Evolutionary conservation across 2,329 filamentous ascomycete species (phyloP).

Genomic region (Paraphoma sp.): DNA sequence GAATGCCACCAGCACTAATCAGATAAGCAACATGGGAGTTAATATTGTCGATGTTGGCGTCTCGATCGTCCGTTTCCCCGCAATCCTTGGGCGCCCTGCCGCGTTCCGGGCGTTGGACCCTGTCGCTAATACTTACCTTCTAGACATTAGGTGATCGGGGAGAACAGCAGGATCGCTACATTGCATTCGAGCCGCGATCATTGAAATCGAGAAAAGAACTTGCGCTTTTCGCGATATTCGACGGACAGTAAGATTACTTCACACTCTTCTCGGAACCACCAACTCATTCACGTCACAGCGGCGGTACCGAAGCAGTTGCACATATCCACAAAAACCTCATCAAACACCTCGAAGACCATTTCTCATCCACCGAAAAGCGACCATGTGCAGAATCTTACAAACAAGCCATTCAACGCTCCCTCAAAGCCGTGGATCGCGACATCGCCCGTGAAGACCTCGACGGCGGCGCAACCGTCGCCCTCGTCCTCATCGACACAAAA

Average conservation of each 20-base stretch:
- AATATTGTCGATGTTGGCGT: constrained; percentile 24
- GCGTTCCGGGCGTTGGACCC: constrained; percentile 2
- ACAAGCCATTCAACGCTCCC: constrained; percentile 27
- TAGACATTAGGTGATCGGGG: constrained; percentile 29
- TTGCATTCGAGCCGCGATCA: constrained; percentile 19
- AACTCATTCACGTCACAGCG: constrained; percentile 17
- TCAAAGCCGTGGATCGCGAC: constrained; percentile 25
- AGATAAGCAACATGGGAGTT: constrained; percentile 11
- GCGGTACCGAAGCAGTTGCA: constrained; percentile 25
- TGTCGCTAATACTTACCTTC: constrained; percentile 21
- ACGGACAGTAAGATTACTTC: constrained; percentile 27
- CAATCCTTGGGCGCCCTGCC: neutral
- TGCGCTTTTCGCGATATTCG: constrained; percentile 30
- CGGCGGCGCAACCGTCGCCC: constrained; percentile 31
- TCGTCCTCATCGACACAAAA: constrained; percentile 28
- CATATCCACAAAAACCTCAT: constrained; percentile 23
- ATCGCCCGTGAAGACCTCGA: constrained; percentile 21
- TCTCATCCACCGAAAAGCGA: constrained; percentile 17
- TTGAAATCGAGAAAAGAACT: constrained; percentile 30
- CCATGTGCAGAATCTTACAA: constrained; percentile 26
- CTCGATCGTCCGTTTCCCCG: constrained; percentile 16
- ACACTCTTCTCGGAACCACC: neutral
- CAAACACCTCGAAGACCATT: constrained; percentile 23
- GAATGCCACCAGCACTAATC: neutral
- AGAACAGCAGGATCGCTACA: constrained; percentile 32